Base-by-base conservation (phyloP, 768 basidiomycete genomes). In the Boletus coccyginus region DNA sequence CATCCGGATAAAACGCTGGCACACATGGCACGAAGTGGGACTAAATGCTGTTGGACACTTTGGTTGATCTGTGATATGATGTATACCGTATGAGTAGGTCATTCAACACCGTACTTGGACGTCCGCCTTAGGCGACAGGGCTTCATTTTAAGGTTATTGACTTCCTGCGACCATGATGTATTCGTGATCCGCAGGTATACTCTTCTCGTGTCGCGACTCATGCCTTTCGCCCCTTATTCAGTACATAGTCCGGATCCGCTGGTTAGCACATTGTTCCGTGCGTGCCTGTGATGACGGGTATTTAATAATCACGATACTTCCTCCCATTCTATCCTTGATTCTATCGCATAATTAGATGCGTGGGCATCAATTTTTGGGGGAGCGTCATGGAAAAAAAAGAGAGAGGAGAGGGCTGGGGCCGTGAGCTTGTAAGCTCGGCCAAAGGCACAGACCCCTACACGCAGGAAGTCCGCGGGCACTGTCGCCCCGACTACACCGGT, bases 141-240 rank as follows among this genome's bases (percentile, higher is more conserved):
- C 16, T 61, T 60, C 58, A 56, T 52, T 48, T 52, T 32, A 38
- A 17, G 38, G 36, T 12, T 8, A 42, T 29, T 19, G 21, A 46
- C 24, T 7, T 47, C 41, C 35, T 27, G 38, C 38, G 19, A 49
- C 32, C 39, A 44, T 3, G 24, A 38, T 27, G 27, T 31, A 32
- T 16, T 39, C 14, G 24, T 44, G 42, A 55, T 53, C 21, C 41
- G 5, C 45, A 41, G 40, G 40, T 19, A 41, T 16, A 4, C 27
- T 27, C 29, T 3, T 40, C 11, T 17, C 24, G 55, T 27, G 27
- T 6, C 27, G 21, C 21, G 21, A 21, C 21, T 21, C 21, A 2
- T 57, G 9, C 47, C 48, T 44, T 44, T 19, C 19, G 16, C 27
- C 40, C 35, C 12, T 45, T 13, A 3, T 48, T 50, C 27, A 2